These are phyloP conservation scores for Elsinoe perseae DNA, from an alignment of 2,329 filamentous ascomycete species.

Conservation along the genomic window DNA sequence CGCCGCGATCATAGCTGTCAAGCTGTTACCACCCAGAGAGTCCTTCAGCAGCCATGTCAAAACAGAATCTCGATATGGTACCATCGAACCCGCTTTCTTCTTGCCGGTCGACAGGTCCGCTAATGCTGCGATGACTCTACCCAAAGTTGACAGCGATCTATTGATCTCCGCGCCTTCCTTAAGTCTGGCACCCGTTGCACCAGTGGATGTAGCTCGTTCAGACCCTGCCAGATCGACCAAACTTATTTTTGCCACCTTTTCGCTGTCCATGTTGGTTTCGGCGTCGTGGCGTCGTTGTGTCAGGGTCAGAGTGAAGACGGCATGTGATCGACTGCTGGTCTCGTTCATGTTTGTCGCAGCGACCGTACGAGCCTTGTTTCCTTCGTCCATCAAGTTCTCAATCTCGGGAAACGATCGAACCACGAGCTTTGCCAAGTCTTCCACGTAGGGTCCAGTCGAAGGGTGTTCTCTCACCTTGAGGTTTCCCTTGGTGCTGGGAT, in stretches of 20 bases:
- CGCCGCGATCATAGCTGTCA: conserved; percentile 99
- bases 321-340: conserved; percentile 95
- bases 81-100: conserved; percentile 70
- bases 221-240: conserved; percentile 96
- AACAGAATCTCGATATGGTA: conserved; percentile 94
- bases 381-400: conserved; percentile 96
- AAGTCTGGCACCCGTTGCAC: conserved; percentile 85
- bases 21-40: conserved; percentile 93
- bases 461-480: conserved; percentile 96
- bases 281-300: conserved; percentile 87
- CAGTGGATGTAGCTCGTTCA: conserved; percentile 92
- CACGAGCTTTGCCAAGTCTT: conserved; percentile 91
- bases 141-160: conserved; percentile 86
- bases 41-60: conserved; percentile 96
- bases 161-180: conserved; percentile 99
- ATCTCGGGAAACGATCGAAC: conserved; percentile 93
- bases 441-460: conserved; percentile 93
- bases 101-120: conserved; percentile 83
- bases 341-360: conserved; percentile 99
- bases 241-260: conserved; percentile 97
- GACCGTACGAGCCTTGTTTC: conserved; percentile 96
- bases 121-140: conserved; percentile 91
- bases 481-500: conserved; percentile 91
- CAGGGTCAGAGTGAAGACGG: conserved; percentile 91
- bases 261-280: conserved; percentile 93